Evolutionary conservation across 805 yeast genomes (phyloP).

Genomic region (Maudiozyma turicensis): DNA sequence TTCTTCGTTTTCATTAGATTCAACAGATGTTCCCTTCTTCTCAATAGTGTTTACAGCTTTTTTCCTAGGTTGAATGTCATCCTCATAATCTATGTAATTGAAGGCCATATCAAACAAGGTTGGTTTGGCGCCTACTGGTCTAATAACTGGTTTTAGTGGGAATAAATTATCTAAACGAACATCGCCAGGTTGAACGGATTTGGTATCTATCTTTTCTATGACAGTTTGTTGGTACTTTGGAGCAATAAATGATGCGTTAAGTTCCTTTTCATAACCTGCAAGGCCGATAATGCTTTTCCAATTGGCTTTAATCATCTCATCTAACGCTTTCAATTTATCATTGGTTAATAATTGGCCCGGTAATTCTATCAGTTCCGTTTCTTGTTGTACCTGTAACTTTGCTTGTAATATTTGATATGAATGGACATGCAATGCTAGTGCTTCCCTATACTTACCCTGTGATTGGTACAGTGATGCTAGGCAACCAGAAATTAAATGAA

Average conservation of each 20-base stretch:
- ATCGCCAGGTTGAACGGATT: conserved; percentile 13
- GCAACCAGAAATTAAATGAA: conserved; percentile 18
- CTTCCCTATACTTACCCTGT: conserved; percentile 22
- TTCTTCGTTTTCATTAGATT: conserved; percentile 5
- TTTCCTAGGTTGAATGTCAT: neutral
- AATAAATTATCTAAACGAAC: conserved; percentile 20
- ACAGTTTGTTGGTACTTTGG: conserved; percentile 23
- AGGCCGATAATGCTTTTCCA: conserved; percentile 27
- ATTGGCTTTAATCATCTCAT: conserved; percentile 33
- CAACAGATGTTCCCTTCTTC: neutral
- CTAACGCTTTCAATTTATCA: conserved; percentile 42
- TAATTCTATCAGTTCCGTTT: conserved; percentile 8
- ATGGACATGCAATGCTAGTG: conserved; percentile 24
- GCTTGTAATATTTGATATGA: conserved; percentile 14
- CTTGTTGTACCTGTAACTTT: conserved; percentile 4
- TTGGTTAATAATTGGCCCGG: conserved; percentile 17
- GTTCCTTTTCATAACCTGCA: conserved; percentile 28
- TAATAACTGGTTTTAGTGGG: conserved; percentile 33
- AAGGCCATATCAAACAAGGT: conserved; percentile 85
- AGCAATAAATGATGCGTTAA: conserved; percentile 4
- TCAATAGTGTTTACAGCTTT: conserved; percentile 5
- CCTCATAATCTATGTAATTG: conserved; percentile 58
- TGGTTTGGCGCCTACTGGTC: conserved; percentile 71
- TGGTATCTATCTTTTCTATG: conserved; percentile 31
- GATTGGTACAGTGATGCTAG: conserved; percentile 22